phyloP scores from a whole-genome alignment of 2,329 filamentous ascomycete species.

The Teratosphaeria viscida region DNA sequence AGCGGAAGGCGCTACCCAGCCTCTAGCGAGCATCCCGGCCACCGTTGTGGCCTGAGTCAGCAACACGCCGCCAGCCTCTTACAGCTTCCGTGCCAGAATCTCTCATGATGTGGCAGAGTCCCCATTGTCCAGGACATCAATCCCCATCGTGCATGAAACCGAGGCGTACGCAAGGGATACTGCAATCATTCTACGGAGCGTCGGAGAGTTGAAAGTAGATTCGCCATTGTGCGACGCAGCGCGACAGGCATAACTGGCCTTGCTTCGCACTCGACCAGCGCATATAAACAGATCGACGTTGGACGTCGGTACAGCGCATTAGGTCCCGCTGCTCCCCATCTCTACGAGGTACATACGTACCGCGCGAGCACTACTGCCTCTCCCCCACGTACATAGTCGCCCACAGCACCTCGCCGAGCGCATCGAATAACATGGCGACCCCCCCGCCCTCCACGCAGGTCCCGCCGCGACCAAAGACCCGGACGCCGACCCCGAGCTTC shows the following conservation, averaged over 20 bases:
- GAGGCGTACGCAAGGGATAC: not conserved
- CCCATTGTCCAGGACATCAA: not conserved
- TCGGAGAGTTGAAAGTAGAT: not conserved
- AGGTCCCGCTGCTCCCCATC: not conserved
- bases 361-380: not conserved
- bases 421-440: slow-evolving; percentile 38
- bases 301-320: not conserved
- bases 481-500: slow-evolving; percentile 35
- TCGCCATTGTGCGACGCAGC: not conserved
- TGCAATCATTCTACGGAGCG: not conserved
- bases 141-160: not conserved
- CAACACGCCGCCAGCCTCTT: not conserved
- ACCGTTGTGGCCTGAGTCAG: too few relatives aligned
- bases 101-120: not conserved
- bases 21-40: too few relatives aligned
- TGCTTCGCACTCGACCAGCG: not conserved
- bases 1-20: too few relatives aligned
- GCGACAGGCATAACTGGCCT: not conserved
- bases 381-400: not conserved
- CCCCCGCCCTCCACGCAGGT: slow-evolving; percentile 54
- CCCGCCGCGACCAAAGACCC: slow-evolving; percentile 23
- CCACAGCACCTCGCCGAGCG: not conserved
- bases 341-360: not conserved
- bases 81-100: not conserved
- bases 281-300: not conserved